Percentiles rank a stretch among this genome's conserved stretches.
Evolutionary conservation across 768 basidiomycete genomes (phyloP).

Genomic region (Serendipita indica): DNA sequence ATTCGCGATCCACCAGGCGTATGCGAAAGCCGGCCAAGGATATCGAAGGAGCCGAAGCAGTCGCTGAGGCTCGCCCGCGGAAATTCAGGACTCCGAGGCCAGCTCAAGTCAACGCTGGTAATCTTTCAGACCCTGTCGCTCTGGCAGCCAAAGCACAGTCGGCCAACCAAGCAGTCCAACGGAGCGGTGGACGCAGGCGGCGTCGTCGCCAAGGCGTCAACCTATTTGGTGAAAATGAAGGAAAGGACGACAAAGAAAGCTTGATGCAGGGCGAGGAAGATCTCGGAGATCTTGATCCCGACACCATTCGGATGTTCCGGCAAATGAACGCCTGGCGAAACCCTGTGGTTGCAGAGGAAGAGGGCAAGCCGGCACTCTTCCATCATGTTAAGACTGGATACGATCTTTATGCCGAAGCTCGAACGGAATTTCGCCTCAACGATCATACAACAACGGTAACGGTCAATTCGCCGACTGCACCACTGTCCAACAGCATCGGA

Average conservation of each 20-base stretch:
- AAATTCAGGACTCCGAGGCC: no score
- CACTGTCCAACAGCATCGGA: background rate
- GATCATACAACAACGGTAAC: background rate
- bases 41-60: no score
- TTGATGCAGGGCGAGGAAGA: background rate
- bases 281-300: background rate
- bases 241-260: background rate
- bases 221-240: background rate
- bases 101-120: no score
- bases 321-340: background rate
- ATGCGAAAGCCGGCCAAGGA: no score
- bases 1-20: no score
- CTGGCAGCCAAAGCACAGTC: no score
- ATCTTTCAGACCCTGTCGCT: no score
- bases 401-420: background rate
- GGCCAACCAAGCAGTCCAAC: background rate
- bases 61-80: no score
- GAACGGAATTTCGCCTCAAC: background rate
- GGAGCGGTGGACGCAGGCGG: background rate
- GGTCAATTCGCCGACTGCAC: background rate
- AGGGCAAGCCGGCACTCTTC: conserved; percentile 2
- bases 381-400: background rate
- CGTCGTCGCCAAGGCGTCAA: background rate
- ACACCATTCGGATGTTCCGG: background rate
- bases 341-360: background rate